phyloP scores from a whole-genome alignment of 2,329 filamentous ascomycete genomes.

The Dothideomycetes sp. region DNA sequence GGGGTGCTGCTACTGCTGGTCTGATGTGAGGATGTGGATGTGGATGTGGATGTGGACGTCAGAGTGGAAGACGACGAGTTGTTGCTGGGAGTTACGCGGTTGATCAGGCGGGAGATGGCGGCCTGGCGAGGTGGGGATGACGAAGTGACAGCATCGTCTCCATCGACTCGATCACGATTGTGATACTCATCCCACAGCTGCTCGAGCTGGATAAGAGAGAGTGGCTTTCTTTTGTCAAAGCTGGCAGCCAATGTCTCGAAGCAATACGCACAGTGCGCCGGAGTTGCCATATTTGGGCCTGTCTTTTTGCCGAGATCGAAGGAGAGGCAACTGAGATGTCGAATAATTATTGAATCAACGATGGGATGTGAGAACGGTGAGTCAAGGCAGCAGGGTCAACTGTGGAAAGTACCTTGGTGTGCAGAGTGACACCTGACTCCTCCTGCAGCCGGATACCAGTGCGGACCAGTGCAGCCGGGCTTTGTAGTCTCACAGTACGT shows the following conservation, averaged over 20 bases:
- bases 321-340: too few relatives aligned
- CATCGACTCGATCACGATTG: constrained; percentile 18
- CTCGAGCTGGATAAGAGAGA: constrained; percentile 59
- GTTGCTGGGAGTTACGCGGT: constrained; percentile 13
- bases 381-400: too few relatives aligned
- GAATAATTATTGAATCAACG: too few relatives aligned
- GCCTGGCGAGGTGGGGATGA: constrained; percentile 22
- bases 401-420: too few relatives aligned
- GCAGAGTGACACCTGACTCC: too few relatives aligned
- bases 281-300: constrained; percentile 57
- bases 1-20: constrained; percentile 16
- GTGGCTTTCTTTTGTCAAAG: constrained; percentile 57
- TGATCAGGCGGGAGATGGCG: constrained; percentile 33
- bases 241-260: constrained; percentile 76
- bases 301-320: too few relatives aligned
- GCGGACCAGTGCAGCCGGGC: too few relatives aligned
- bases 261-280: constrained; percentile 81
- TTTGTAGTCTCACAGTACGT: too few relatives aligned
- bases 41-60: constrained; percentile 15
- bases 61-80: constrained; percentile 19
- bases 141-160: constrained; percentile 22
- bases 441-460: too few relatives aligned
- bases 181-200: constrained; percentile 51
- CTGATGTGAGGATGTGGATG: constrained; percentile 13
- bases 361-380: too few relatives aligned